phyloP scores from a whole-genome alignment of 192 early-diverging fungal genomes.

The Thoreauomyces humboldtii region DNA sequence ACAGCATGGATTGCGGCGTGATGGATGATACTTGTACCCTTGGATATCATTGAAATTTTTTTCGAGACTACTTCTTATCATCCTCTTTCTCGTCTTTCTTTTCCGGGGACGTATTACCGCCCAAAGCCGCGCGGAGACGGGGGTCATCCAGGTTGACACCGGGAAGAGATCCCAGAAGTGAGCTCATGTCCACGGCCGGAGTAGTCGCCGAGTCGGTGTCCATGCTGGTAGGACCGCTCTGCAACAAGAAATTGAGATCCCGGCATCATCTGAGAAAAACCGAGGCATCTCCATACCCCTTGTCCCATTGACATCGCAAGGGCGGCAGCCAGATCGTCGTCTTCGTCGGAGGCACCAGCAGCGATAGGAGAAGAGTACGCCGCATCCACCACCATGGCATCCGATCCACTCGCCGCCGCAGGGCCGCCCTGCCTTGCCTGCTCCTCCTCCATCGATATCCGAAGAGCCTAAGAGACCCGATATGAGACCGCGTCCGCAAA shows the following conservation, averaged over 20 bases:
- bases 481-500: background rate
- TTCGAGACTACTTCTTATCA: constrained; percentile 13
- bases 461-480: constrained; percentile 59
- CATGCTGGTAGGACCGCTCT: too few species aligned
- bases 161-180: constrained; percentile 76
- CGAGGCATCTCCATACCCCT: background rate
- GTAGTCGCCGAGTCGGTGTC: background rate
- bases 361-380: constrained; percentile 13
- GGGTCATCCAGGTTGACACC: constrained; percentile 88
- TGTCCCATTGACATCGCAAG: constrained; percentile 68
- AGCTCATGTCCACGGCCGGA: constrained; percentile 48
- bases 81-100: constrained; percentile 21
- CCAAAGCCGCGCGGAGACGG: constrained; percentile 63
- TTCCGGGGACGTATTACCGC: constrained; percentile 7
- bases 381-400: constrained; percentile 42
- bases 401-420: constrained; percentile 12
- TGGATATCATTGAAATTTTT: too few species aligned
- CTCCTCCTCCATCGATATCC: constrained; percentile 97
- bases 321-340: constrained; percentile 65
- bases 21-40: too few species aligned
- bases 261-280: too few species aligned
- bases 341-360: constrained; percentile 42
- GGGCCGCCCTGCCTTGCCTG: constrained; percentile 75
- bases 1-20: too few species aligned
- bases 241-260: too few species aligned